These are phyloP conservation scores for Thamnidium elegans DNA, from an alignment of 192 early-diverging fungal species.

Conservation along the genomic window DNA sequence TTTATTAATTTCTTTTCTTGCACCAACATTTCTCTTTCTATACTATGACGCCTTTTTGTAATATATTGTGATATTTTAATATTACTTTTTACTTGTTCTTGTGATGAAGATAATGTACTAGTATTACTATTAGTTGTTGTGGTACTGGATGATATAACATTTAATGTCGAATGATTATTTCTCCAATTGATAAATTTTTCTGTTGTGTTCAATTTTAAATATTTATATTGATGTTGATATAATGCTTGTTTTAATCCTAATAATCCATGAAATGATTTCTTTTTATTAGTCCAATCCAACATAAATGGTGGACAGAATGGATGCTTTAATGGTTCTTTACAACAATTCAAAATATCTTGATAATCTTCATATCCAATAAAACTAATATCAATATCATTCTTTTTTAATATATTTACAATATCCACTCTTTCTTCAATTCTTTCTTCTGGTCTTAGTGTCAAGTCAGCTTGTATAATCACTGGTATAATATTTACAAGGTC, in stretches of 20 bases:
- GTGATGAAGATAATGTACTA: constrained; percentile 11
- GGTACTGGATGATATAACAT: background rate
- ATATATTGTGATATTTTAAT: constrained; percentile 23
- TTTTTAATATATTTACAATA: constrained; percentile 47
- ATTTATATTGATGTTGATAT: background rate
- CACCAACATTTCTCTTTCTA: constrained; percentile 27
- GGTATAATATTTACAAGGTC: constrained; percentile 62
- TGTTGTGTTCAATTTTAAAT: constrained; percentile 1
- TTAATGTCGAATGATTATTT: background rate
- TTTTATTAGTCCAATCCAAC: constrained; percentile 17
- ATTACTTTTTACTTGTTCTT: background rate
- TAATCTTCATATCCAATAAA: constrained; percentile 49
- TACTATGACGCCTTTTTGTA: constrained; percentile 22
- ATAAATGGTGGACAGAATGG: background rate
- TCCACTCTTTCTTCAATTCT: constrained; percentile 51
- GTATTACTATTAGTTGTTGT: too few species aligned
- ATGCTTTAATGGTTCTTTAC: constrained; percentile 50
- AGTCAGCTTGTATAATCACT: constrained; percentile 64
- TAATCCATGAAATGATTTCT: background rate
- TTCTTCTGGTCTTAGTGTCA: constrained; percentile 42
- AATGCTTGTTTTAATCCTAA: background rate
- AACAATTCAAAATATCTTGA: constrained; percentile 31
- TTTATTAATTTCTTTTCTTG: constrained; percentile 16
- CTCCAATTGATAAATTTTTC: constrained; percentile 2
- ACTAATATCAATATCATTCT: constrained; percentile 57